Conservation (phyloP, 495 filamentous ascomycete species). For the Rostrohypoxylon terebratum region DNA sequence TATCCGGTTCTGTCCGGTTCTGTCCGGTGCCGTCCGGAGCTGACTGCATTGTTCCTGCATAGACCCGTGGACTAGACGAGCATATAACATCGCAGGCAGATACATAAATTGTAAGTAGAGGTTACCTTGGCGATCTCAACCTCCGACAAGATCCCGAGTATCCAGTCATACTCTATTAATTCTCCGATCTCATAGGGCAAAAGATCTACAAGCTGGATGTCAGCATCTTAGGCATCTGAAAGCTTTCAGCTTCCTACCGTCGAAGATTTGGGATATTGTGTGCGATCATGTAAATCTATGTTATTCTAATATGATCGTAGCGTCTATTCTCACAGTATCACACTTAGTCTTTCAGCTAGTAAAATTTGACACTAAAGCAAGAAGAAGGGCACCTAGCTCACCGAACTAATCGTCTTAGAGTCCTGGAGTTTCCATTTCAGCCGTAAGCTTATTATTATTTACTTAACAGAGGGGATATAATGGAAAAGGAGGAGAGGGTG, state of each 20-base stretch:
- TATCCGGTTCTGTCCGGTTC: slow-evolving; percentile 37
- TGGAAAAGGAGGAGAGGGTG: background rate
- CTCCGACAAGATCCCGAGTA: slow-evolving; percentile 5
- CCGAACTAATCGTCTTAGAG: background rate
- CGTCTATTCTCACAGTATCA: background rate
- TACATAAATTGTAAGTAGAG: slow-evolving; percentile 6
- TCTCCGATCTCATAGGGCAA: slow-evolving; percentile 27
- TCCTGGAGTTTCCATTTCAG: background rate
- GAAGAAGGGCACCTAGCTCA: background rate
- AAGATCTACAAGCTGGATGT: slow-evolving; percentile 8
- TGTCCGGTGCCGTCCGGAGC: slow-evolving; percentile 27
- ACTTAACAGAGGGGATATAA: background rate
- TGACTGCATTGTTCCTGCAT: slow-evolving; percentile 44
- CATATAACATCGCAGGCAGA: slow-evolving; percentile 11
- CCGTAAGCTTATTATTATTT: background rate
- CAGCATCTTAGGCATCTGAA: background rate
- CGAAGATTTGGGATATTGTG: background rate
- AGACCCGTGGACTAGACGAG: slow-evolving; percentile 2
- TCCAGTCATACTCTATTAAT: slow-evolving; percentile 17
- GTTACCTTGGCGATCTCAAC: background rate
- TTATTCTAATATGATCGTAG: background rate
- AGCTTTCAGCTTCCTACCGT: background rate
- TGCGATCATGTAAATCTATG: background rate
- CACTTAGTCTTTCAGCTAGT: background rate
- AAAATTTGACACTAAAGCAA: background rate